Base-by-base conservation (phyloP, 2,329 filamentous ascomycete genomes). In the Huntiella bhutanensis region DNA sequence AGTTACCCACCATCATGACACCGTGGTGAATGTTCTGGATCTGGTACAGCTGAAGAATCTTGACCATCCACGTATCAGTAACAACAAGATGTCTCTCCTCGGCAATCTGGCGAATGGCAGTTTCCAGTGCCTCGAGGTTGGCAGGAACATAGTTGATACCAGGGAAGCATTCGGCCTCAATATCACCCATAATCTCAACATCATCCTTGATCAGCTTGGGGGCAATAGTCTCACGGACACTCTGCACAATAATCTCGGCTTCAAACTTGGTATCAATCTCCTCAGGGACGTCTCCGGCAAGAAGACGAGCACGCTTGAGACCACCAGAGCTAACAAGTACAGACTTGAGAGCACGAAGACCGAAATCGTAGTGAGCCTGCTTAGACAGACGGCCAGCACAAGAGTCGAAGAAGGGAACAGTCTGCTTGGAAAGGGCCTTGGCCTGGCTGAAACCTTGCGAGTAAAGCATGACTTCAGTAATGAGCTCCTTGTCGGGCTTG, bases 1-100 rank as follows among this genome's bases (percentile, higher is more conserved):
- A 95, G 57, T 84, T 86, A 52, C 91, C 91, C 7, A 99, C 91
- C 91, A 98, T 96, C 92, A 99, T 99, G 22, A 99, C 91, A 80
- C 91, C 91, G 55, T 99, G 91, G 57, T 99, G 91, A 49, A 98
- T 86, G 53, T 80, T 82, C 62, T 96, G 91, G 52, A 99, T 99
- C 61, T 99, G 91, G 60, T 94, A 96, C 2, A 98, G 73, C 60
- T 99, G 91, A 6, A 98, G 70, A 33, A 93, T 79, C 65, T 99
- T 99, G 49, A 84, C 91, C 75, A 96, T 86, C 92, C 92, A 99
- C 41, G 80, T 78, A 47, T 96, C 87, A 49, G 80, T 95, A 54
- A 92, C 82, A 6, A 94, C 84, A 11, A 93, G 73, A 56, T 94
- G 81, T 53, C 83, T 79, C 58, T 93, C 86, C 4, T 72, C 74